Conservation (phyloP, 2,329 filamentous ascomycete genomes). For the Fusarium coicis region DNA sequence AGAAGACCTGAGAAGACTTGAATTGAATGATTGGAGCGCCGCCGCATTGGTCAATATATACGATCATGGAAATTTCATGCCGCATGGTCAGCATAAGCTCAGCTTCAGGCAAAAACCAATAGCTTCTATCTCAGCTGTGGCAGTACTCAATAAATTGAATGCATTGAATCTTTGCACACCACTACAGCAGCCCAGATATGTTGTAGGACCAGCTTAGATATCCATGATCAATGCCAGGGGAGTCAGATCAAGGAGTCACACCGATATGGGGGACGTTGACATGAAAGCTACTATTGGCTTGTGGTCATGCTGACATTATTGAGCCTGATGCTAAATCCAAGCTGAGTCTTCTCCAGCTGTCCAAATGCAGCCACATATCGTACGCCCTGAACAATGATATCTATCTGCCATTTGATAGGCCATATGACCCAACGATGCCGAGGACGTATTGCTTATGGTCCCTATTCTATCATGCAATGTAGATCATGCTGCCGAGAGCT, state of each 20-base stretch:
- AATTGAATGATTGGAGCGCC: background rate
- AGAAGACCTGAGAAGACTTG: background rate
- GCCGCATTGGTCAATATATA: background rate
- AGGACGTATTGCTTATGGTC: background rate
- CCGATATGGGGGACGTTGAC: background rate
- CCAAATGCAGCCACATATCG: background rate
- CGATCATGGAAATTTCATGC: background rate
- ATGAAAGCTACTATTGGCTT: constrained; percentile 1
- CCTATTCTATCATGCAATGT: constrained; percentile 1
- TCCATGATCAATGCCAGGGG: background rate
- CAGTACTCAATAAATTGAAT: background rate
- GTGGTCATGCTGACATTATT: background rate
- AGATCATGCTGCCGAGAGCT: background rate
- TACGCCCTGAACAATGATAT: background rate
- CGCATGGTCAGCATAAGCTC: background rate
- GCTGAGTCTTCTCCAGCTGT: constrained; percentile 3
- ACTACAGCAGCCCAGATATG: background rate
- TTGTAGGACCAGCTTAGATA: background rate
- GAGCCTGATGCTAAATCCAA: background rate
- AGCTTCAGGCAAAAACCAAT: background rate
- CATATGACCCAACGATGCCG: background rate
- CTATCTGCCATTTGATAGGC: background rate
- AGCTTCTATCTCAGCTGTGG: background rate
- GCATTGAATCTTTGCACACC: background rate
- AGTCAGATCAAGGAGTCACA: background rate